Evolutionary conservation across 2,329 filamentous ascomycete species (phyloP).

Genomic region (Grosmannia serpens): DNA sequence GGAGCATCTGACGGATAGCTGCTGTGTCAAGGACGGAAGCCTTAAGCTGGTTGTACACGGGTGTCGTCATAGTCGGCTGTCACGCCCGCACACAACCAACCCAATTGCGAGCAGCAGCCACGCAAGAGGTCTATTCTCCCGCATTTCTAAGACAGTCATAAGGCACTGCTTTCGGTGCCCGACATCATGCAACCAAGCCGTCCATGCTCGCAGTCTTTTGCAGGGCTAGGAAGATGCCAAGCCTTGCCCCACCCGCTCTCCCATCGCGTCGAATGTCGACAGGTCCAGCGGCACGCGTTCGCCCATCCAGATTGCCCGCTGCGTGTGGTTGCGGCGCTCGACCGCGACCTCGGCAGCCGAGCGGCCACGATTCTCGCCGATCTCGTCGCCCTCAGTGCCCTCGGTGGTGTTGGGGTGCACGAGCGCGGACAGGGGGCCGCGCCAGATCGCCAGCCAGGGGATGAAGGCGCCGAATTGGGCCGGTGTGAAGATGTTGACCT

Average conservation of each 20-base stretch:
- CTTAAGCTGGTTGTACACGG: too few relatives aligned
- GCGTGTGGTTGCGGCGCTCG: slow-evolving; percentile 47
- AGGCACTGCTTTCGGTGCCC: too few relatives aligned
- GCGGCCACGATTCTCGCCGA: slow-evolving; percentile 8
- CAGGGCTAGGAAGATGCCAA: too few relatives aligned
- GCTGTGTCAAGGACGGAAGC: neutral
- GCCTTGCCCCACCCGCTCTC: neutral
- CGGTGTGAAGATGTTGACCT: slow-evolving; percentile 79
- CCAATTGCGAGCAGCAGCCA: too few relatives aligned
- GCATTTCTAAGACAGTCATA: too few relatives aligned
- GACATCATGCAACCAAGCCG: too few relatives aligned
- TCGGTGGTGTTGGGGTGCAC: slow-evolving; percentile 72
- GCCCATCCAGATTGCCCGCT: slow-evolving; percentile 65
- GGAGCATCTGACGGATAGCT: neutral
- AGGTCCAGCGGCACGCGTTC: slow-evolving; percentile 51
- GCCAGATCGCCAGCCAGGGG: slow-evolving; percentile 71
- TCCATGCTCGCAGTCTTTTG: too few relatives aligned
- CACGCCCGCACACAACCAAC: neutral
- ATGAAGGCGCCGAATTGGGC: slow-evolving; percentile 84
- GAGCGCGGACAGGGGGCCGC: slow-evolving; percentile 67
- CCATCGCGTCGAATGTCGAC: slow-evolving; percentile 30
- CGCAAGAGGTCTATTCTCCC: too few relatives aligned
- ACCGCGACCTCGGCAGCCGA: slow-evolving; percentile 13
- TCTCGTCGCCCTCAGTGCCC: slow-evolving; percentile 15
- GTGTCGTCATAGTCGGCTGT: too few relatives aligned